A percentile compares a stretch with the other conserved stretches of the same genome.
Evolutionary conservation across 2,329 filamentous ascomycete species (phyloP).

Genomic region (Aspergillus nomiae): DNA sequence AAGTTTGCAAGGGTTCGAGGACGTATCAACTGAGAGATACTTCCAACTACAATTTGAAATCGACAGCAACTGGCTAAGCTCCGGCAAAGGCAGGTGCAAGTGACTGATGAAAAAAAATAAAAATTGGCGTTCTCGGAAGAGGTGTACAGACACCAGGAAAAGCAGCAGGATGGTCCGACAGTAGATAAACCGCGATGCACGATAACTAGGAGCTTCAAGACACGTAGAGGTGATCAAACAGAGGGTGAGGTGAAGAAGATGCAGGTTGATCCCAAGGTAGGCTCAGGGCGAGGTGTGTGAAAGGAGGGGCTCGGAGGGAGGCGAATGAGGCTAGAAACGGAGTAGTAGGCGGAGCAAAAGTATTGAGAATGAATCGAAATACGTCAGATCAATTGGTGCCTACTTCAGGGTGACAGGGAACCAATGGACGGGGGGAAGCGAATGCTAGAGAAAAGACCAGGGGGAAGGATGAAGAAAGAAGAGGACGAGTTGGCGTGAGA

Average conservation of each 20-base stretch:
- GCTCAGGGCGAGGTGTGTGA: neutral
- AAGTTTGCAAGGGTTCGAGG: neutral
- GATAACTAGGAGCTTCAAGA: neutral
- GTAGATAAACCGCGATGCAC: neutral
- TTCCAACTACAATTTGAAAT: neutral
- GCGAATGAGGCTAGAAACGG: conserved; percentile 13
- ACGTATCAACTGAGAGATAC: neutral
- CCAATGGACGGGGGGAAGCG: neutral
- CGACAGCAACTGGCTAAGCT: neutral
- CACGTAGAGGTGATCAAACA: neutral
- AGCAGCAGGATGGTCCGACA: neutral
- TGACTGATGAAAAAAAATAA: neutral
- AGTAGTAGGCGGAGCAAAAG: neutral
- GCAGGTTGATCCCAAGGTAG: conserved; percentile 1
- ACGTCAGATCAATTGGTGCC: conserved; percentile 5
- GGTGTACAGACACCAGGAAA: neutral
- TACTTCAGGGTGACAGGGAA: neutral
- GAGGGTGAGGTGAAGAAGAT: conserved; percentile 5
- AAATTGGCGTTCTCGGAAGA: neutral
- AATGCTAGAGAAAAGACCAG: neutral
- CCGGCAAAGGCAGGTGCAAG: neutral
- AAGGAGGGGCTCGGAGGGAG: conserved; percentile 4
- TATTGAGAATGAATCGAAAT: neutral
- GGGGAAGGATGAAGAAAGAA: neutral
- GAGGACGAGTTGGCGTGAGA: neutral